Evolutionary conservation across 1,284 basidiomycete species (phyloP), one percentile per base, ranked within the genome.

Genomic region (Amylostereum chailletii): DNA sequence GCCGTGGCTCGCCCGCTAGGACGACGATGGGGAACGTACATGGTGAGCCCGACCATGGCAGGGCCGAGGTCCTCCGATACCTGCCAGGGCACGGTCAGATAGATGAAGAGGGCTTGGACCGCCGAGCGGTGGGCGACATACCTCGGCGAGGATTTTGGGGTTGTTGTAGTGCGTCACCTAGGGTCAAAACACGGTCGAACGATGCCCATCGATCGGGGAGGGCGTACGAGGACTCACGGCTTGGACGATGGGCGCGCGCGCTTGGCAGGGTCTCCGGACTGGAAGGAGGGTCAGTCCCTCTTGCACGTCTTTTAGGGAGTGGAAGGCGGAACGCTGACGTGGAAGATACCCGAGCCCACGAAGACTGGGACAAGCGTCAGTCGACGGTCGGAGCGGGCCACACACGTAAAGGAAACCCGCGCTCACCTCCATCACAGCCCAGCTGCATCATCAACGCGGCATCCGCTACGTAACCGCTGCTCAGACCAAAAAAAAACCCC

Each of bases 381-480:
- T 37, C 36, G n/a, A 37, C 57, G 44, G 40, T 30, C 37, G 41
- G 48, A 29, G 43, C 51, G 53, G 33, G 34, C 52, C 42, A 45
- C 19, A 57, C 46, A 50, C 50, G 53, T 30, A 47, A n/a, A 43
- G n/a, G 5, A 43, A 40, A 39, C 70, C 77, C 19, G 19, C 19
- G 19, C 19, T 56, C 60, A 91, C 90, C 91, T 75, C 96, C 95
- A 65, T 99, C 95, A 66, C 92, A 94, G 45, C 95, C 94, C 37
- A 99, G 81, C 65, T 98, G 94, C 95, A 99, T 99, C 95, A 99
- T 97, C 56, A 99, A 71, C 3, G 96, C 96, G 27, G 95, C 96
- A 66, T 99, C 95, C 56, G 94, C 88, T 87, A 46, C 51, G 42
- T 44, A 39, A 10, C 41, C 27, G 30, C 36, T 36, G 53, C 45